phyloP scores from a whole-genome alignment of 768 basidiomycete genomes.

The Suillus placidus region DNA sequence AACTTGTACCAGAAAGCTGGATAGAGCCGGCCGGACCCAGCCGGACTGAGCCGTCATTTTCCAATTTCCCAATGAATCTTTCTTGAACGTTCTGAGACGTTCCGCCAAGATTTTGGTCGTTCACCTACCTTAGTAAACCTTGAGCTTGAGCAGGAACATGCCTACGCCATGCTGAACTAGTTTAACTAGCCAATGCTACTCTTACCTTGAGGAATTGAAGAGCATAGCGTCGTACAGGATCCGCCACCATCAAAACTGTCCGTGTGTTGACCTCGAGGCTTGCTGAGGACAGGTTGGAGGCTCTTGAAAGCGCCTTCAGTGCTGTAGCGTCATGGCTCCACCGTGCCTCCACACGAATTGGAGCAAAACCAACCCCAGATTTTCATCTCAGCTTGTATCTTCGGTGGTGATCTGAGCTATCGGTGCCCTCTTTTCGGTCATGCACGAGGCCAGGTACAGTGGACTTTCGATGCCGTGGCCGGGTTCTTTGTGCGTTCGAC shows the following conservation, averaged over 20 bases:
- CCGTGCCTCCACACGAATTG: neutral
- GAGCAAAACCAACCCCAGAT: neutral
- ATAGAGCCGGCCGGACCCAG: neutral
- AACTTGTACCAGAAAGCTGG: neutral
- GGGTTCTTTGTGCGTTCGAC: conserved; percentile 16
- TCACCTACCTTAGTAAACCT: neutral
- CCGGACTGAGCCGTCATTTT: neutral
- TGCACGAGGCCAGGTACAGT: conserved; percentile 10
- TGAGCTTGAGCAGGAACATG: neutral
- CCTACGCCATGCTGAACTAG: neutral
- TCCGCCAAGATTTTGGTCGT: neutral
- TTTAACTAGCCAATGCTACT: neutral
- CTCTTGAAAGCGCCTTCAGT: neutral
- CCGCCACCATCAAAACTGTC: neutral
- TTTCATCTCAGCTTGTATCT: conserved; percentile 7
- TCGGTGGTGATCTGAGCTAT: neutral
- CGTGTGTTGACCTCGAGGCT: neutral
- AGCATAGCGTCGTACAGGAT: neutral
- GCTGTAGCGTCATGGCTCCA: neutral
- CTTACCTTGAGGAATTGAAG: neutral
- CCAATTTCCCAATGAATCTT: neutral
- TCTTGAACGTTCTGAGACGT: neutral
- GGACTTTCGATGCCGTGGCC: conserved; percentile 3
- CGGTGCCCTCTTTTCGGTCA: neutral
- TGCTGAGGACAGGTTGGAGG: neutral